phyloP scores from a whole-genome alignment of 768 basidiomycete genomes.

The Calocera viscosa region DNA sequence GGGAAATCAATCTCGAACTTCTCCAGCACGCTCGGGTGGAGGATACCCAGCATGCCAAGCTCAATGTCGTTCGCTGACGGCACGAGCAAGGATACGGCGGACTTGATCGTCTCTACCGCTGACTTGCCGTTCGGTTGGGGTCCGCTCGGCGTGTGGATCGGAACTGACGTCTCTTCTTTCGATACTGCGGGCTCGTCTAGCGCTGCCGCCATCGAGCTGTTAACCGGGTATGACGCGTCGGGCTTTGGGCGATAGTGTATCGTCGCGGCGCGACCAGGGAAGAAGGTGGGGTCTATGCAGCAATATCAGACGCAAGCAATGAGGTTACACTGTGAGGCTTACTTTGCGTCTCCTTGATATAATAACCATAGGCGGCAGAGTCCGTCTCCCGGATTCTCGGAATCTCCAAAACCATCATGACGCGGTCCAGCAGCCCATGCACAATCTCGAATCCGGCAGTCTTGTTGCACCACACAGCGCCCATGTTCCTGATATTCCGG shows the following conservation, averaged over 20 bases:
- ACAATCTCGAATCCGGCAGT: conserved; percentile 94
- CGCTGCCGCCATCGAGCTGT: conserved; percentile 6
- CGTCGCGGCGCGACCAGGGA: conserved; percentile 87
- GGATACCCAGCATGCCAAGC: conserved; percentile 83
- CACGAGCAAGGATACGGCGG: conserved; percentile 29
- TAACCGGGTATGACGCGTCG: conserved; percentile 20
- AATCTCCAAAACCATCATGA: conserved; percentile 93
- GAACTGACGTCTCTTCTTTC: conserved; percentile 7
- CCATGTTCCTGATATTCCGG: conserved; percentile 76
- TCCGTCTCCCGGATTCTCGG: conserved; percentile 56
- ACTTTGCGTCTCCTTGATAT: conserved; percentile 80
- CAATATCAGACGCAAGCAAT: neutral
- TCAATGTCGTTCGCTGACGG: conserved; percentile 41
- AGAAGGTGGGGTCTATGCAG: conserved; percentile 71
- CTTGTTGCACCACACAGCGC: conserved; percentile 91
- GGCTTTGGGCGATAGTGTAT: conserved; percentile 67
- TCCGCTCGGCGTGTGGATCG: conserved; percentile 12
- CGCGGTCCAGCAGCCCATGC: conserved; percentile 84
- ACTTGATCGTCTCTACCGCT: conserved; percentile 33
- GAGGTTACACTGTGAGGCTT: conserved; percentile 24
- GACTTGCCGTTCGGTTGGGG: conserved; percentile 6
- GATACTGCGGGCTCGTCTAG: conserved; percentile 12
- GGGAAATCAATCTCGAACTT: conserved; percentile 93
- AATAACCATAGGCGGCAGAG: conserved; percentile 62
- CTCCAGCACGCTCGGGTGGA: conserved; percentile 82